A percentile compares a stretch with the other conserved stretches of the same genome.
phyloP scores from a whole-genome alignment of 2,329 filamentous ascomycete genomes.

The Pyrenochaeta sp. region DNA sequence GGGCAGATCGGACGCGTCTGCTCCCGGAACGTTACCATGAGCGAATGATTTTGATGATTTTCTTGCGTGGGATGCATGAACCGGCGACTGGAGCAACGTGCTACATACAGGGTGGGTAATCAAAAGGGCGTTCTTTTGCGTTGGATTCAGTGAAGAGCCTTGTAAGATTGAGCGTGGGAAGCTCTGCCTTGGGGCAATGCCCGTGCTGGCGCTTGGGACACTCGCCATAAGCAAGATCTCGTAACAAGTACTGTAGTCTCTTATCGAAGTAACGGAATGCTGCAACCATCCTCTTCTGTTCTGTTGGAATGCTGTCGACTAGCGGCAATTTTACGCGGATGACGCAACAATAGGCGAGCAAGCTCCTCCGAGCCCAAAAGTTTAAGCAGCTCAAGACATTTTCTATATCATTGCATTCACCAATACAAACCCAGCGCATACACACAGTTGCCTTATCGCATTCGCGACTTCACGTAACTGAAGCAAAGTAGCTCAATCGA shows the following conservation, averaged over 20 bases:
- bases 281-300: slow-evolving; percentile 3
- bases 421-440: background rate
- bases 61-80: slow-evolving; percentile 46
- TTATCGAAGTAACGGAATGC: slow-evolving; percentile 29
- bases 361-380: slow-evolving; percentile 33
- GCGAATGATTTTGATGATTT: slow-evolving; percentile 49
- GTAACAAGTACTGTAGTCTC: slow-evolving; percentile 43
- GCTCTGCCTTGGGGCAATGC: slow-evolving; percentile 8
- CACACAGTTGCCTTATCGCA: background rate
- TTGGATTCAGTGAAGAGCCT: slow-evolving; percentile 22
- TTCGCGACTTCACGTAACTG: no score
- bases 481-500: background rate
- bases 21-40: slow-evolving; percentile 43
- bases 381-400: slow-evolving; percentile 6
- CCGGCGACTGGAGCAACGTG: slow-evolving; percentile 49
- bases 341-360: slow-evolving; percentile 33
- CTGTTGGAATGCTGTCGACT: slow-evolving; percentile 1
- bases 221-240: slow-evolving; percentile 19
- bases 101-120: slow-evolving; percentile 27
- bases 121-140: slow-evolving; percentile 43
- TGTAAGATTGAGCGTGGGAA: slow-evolving; percentile 17
- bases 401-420: background rate
- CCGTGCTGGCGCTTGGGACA: slow-evolving; percentile 21
- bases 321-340: slow-evolving; percentile 27
- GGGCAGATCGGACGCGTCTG: slow-evolving; percentile 26